A percentile compares a stretch with the other conserved stretches of the same genome.
Evolutionary conservation across 345 rosid genomes (phyloP).

Genomic region (Corchorus olitorius): DNA sequence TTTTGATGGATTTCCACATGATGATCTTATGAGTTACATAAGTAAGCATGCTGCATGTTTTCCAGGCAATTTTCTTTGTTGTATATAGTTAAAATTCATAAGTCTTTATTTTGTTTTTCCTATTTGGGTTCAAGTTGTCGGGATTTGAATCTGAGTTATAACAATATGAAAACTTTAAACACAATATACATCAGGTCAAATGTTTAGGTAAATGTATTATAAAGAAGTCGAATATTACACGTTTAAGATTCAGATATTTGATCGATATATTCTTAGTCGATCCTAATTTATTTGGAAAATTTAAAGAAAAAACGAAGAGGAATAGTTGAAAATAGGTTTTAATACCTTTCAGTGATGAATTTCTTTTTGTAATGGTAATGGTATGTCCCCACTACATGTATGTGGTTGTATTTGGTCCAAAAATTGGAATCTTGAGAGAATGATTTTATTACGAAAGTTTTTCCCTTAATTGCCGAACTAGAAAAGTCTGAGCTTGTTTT

Average conservation of each 20-base stretch:
- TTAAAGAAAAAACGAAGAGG: background rate
- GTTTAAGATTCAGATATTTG: background rate
- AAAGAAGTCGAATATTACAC: background rate
- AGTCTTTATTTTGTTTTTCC: too few relatives aligned
- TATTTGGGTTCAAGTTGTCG: too few relatives aligned
- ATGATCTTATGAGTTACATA: background rate
- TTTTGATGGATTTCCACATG: background rate
- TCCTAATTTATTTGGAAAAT: background rate
- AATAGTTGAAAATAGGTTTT: background rate
- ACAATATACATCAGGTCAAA: background rate
- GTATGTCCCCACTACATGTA: slow-evolving; percentile 4
- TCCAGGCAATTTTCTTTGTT: too few relatives aligned
- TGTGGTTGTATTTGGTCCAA: background rate
- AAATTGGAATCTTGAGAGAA: background rate
- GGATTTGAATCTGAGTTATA: too few relatives aligned
- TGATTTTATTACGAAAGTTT: background rate
- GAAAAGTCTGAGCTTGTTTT: background rate
- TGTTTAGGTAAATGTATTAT: background rate
- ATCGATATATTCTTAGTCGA: background rate
- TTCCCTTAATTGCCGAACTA: background rate
- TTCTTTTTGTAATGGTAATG: background rate
- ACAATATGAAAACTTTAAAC: too few relatives aligned
- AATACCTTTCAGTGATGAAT: background rate
- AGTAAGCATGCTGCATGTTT: background rate
- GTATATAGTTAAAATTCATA: too few relatives aligned